phyloP scores from a whole-genome alignment of 768 basidiomycete genomes.

The Gloeopeniophorella convolvens region DNA sequence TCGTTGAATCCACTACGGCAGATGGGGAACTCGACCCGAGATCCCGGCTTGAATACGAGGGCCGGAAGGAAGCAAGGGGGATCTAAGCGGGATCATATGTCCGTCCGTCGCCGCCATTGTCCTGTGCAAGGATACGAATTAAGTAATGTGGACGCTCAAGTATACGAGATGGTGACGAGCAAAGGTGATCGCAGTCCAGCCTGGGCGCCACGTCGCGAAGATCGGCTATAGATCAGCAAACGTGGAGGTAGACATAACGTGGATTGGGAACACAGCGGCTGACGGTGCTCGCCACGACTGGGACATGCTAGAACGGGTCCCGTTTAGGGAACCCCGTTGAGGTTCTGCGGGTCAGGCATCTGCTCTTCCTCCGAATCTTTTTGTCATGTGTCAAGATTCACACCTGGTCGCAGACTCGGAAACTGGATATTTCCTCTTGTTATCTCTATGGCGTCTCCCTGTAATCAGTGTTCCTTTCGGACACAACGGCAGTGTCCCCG shows the following conservation, averaged over 20 bases:
- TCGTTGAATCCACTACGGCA: constrained; percentile 16
- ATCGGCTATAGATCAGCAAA: constrained; percentile 11
- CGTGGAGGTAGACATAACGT: constrained; percentile 2
- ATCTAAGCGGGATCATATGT: constrained; percentile 12
- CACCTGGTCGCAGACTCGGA: constrained; percentile 3
- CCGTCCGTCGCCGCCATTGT: neutral
- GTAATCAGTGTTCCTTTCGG: neutral
- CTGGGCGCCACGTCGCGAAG: constrained; percentile 8
- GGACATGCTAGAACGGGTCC: neutral
- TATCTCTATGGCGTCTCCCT: constrained; percentile 3
- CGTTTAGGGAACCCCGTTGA: constrained; percentile 2
- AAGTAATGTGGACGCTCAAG: constrained; percentile 1
- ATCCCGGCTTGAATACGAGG: constrained; percentile 5
- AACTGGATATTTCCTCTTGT: constrained; percentile 13
- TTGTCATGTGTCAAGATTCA: constrained; percentile 11
- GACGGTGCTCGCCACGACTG: neutral
- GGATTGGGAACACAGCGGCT: neutral
- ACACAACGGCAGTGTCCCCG: constrained; percentile 3
- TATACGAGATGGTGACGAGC: constrained; percentile 1
- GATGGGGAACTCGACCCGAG: constrained; percentile 17
- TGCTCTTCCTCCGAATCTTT: neutral
- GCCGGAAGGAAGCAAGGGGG: constrained; percentile 8
- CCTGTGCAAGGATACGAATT: constrained; percentile 1
- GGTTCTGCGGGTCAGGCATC: neutral
- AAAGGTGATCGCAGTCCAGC: constrained; percentile 2